Conservation (phyloP, 495 filamentous ascomycete species). For the Trichoderma reesei region DNA sequence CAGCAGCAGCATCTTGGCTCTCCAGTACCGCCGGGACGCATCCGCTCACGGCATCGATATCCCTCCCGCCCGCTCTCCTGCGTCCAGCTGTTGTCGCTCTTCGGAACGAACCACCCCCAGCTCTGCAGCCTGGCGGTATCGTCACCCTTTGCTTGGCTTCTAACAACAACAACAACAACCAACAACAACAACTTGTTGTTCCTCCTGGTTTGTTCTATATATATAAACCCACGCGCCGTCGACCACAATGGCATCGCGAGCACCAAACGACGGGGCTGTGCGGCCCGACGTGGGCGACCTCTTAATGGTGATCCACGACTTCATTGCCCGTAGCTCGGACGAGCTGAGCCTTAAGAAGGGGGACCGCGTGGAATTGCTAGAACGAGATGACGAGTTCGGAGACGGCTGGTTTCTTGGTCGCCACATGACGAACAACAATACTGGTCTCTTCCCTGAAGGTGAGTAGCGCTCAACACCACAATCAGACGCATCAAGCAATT, state of each 20-base stretch:
- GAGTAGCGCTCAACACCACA: constrained; percentile 19
- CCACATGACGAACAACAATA: constrained; percentile 62
- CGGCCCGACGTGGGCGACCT: constrained; percentile 57
- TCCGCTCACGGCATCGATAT: neutral
- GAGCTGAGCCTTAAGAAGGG: constrained; percentile 82
- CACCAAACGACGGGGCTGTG: constrained; percentile 22
- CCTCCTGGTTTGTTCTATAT: neutral
- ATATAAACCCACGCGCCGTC: too few species aligned
- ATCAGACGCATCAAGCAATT: too few species aligned
- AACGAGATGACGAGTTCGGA: constrained; percentile 93
- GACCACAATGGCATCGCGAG: constrained; percentile 37
- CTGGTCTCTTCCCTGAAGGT: constrained; percentile 88
- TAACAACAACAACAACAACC: too few species aligned
- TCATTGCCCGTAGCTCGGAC: constrained; percentile 79
- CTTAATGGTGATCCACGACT: constrained; percentile 77
- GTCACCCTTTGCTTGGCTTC: neutral
- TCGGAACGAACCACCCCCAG: neutral
- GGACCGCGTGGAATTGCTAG: constrained; percentile 83
- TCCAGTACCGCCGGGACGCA: neutral
- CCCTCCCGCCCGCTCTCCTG: neutral
- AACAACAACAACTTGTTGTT: too few species aligned
- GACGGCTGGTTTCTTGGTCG: constrained; percentile 96
- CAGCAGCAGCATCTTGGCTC: neutral
- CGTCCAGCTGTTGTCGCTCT: neutral
- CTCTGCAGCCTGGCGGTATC: neutral